Base-by-base conservation (phyloP, 2,329 filamentous ascomycete genomes). In the Setomelanomma holmii region DNA sequence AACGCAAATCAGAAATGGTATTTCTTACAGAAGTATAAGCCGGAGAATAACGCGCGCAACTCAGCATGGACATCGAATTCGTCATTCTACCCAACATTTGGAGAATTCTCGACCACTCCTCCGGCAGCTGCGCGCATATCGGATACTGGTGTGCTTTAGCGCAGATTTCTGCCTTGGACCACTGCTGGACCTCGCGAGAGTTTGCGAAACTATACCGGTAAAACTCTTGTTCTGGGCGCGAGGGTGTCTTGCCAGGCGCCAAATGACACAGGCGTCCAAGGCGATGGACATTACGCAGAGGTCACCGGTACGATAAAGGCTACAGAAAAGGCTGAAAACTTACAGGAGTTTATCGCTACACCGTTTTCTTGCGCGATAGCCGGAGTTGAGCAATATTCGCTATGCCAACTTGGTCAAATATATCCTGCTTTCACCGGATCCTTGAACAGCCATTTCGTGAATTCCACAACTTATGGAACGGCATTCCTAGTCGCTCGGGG, bases 241-340 rank as follows among this genome's bases (percentile, higher is more conserved):
- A 43, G 55, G 34, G 51, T 57, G 4, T 36, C 51, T 19, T 54
- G 55, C 39, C 51, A 57, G 20, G 40, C 40, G n/a, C 48, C 55
- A 1, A 14, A 6, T 8, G 23, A 49, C n/a, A 42, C 39, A 11
- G 14, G 30, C 22, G 22, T 34, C 17, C 38, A 50, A 14, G 21
- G 21, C 7, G 14, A 20, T 30, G 34, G 20, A 11, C n/a, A 36
- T 14, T 16, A 3, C 6, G 11, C 2, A 7, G n/a, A 3, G 7
- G 3, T 14, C 11, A 36, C 11, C 3, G 3, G n/a, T 7, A 3
- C 7, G 34, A 14, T 16, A 12, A 14, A 16, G 7, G 33, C 33
- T 5, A 35, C 14, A 16, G 7, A 8, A 14, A 12, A 35, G 33
- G 11, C n/a, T 10, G 5, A 16, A 6, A 35, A 8, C 7, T 16